These are phyloP conservation scores for Cyclotella kingstonii DNA, from an alignment of 108 stramenopile genomes.

Conservation along the genomic window DNA sequence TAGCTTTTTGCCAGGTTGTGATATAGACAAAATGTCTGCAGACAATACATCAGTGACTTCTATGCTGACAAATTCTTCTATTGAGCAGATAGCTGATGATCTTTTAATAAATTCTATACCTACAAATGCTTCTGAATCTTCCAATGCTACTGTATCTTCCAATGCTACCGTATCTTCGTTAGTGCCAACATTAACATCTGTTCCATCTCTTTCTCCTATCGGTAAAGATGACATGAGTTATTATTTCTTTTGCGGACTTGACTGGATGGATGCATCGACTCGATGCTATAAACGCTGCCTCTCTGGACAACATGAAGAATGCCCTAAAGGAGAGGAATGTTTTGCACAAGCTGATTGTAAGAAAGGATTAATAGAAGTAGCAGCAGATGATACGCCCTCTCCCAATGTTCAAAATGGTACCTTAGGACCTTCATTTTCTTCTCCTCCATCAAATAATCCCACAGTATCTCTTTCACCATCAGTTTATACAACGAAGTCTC, in stretches of 20 bases:
- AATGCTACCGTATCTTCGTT: neutral
- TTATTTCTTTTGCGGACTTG: constrained; percentile 38
- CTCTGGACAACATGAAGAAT: constrained; percentile 26
- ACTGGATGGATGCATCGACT: constrained; percentile 21
- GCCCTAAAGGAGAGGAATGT: constrained; percentile 34
- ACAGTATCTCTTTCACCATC: constrained; percentile 10
- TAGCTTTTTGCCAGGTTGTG: constrained; percentile 3
- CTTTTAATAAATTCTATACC: neutral
- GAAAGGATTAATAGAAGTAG: constrained; percentile 16
- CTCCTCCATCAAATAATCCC: constrained; percentile 12
- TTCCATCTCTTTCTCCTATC: constrained; percentile 22
- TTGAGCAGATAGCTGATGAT: neutral
- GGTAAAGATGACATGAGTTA: constrained; percentile 37
- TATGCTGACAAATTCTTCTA: neutral
- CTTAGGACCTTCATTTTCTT: constrained; percentile 12
- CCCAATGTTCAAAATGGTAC: constrained; percentile 12
- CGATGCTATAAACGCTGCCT: constrained; percentile 33
- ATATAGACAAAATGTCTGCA: constrained; percentile 16
- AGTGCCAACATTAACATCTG: constrained; percentile 4
- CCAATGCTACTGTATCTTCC: constrained; percentile 1
- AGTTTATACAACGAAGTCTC: constrained; percentile 2
- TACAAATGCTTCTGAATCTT: constrained; percentile 3
- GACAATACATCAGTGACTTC: constrained; percentile 6
- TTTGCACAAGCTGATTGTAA: constrained; percentile 43
- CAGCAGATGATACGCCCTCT: constrained; percentile 9